phyloP scores from a whole-genome alignment of 2,329 filamentous ascomycete species.

The Chrysosporium queenslandicum region DNA sequence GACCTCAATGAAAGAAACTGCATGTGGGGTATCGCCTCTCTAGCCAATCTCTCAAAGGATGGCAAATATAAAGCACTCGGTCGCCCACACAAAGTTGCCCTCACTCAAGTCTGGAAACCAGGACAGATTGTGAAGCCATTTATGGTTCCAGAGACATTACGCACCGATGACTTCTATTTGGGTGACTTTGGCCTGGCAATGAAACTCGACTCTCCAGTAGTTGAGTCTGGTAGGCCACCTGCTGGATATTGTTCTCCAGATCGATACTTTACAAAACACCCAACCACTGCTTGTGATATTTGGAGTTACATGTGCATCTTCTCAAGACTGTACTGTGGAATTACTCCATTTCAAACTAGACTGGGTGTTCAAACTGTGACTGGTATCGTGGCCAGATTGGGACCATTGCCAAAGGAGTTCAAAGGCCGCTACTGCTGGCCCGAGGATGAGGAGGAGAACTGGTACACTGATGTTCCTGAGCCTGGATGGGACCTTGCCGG shows the following conservation, averaged over 20 bases:
- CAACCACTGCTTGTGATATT: constrained; percentile 25
- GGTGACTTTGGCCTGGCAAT: constrained; percentile 23
- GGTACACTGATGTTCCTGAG: no score
- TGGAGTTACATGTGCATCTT: constrained; percentile 13
- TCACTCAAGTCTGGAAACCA: not conserved
- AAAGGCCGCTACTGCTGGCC: no score
- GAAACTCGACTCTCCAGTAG: constrained; percentile 18
- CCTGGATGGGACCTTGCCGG: no score
- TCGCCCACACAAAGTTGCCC: constrained; percentile 17
- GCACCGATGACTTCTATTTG: not conserved
- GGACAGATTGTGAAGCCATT: not conserved
- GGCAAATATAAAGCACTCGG: constrained; percentile 24
- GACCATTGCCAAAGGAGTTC: no score
- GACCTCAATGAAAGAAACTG: constrained; percentile 24
- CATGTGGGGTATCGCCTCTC: constrained; percentile 24
- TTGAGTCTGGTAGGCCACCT: constrained; percentile 16
- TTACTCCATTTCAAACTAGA: not conserved
- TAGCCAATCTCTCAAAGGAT: constrained; percentile 19
- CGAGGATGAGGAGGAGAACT: no score
- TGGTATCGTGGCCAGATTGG: no score
- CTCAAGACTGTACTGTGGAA: not conserved
- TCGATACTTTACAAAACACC: constrained; percentile 20
- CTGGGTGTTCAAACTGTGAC: no score
- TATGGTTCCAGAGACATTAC: not conserved
- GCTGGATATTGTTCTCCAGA: constrained; percentile 23